Evolutionary conservation across 495 filamentous ascomycete species (phyloP).

Genomic region (Xylaria intraflava): DNA sequence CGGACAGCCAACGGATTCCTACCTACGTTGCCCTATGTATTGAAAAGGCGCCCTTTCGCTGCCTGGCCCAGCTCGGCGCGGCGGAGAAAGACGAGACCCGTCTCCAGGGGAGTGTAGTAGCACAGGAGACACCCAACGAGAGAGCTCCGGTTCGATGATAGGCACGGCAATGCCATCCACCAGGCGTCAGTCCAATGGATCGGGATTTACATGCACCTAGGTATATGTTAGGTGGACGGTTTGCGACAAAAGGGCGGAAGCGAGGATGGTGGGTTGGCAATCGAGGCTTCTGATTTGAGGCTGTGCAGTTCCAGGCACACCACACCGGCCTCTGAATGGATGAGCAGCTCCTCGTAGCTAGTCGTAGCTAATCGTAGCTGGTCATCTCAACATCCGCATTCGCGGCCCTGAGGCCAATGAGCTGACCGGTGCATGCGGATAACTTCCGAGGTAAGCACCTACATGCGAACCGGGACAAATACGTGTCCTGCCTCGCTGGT

Average conservation of each 20-base stretch:
- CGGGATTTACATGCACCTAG: constrained; percentile 7
- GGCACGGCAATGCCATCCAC: constrained; percentile 15
- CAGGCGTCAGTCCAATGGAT: constrained; percentile 16
- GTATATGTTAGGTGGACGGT: neutral
- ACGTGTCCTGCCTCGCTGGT: too few species aligned
- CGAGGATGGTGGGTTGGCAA: constrained; percentile 17
- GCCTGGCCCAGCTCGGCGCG: neutral
- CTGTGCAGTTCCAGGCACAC: neutral
- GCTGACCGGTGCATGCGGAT: neutral
- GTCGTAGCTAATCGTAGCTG: too few species aligned
- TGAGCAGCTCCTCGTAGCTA: too few species aligned
- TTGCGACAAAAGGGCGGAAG: constrained; percentile 12
- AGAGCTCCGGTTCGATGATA: constrained; percentile 17
- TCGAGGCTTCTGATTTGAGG: constrained; percentile 10
- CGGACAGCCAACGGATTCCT: too few species aligned
- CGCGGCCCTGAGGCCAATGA: neutral
- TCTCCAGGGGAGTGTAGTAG: neutral
- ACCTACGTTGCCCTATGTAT: too few species aligned
- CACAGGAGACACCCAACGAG: neutral
- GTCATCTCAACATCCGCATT: too few species aligned
- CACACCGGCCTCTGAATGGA: too few species aligned
- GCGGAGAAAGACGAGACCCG: neutral
- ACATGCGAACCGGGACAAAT: too few species aligned
- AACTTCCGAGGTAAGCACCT: neutral
- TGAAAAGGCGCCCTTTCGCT: neutral